These are phyloP conservation scores for Hansenula anomala DNA, from an alignment of 1,139 yeast genomes.

Conservation along the genomic window DNA sequence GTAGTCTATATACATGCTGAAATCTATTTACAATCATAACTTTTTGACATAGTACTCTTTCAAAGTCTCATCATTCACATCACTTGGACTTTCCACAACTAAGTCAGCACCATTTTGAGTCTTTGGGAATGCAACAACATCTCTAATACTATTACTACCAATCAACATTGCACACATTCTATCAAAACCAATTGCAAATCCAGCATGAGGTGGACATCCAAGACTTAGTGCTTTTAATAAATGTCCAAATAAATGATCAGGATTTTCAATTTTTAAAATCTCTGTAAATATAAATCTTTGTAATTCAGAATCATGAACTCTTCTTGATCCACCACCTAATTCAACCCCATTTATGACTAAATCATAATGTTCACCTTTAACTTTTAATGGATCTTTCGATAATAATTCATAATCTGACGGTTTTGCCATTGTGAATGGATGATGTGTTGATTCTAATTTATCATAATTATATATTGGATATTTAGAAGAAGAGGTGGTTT, in stretches of 20 bases:
- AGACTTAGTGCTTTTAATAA: conserved; percentile 71
- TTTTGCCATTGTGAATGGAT: conserved; percentile 93
- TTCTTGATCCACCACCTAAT: conserved; percentile 95
- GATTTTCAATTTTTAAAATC: conserved; percentile 49
- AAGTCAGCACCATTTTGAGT: conserved; percentile 85
- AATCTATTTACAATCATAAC: conserved; percentile 4
- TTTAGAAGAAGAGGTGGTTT: conserved; percentile 21
- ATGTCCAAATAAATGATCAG: conserved; percentile 77
- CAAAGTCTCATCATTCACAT: conserved; percentile 46
- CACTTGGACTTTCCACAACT: conserved; percentile 81
- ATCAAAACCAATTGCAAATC: conserved; percentile 92
- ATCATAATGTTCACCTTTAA: conserved; percentile 93
- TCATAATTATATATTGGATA: conserved; percentile 60
- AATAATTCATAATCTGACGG: conserved; percentile 59
- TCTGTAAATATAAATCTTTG: conserved; percentile 66
- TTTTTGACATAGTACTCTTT: conserved; percentile 34
- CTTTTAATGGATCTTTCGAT: conserved; percentile 51
- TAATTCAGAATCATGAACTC: conserved; percentile 80
- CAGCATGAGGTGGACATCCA: conserved; percentile 99
- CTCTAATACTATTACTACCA: conserved; percentile 73
- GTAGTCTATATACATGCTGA: neutral
- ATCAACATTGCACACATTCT: conserved; percentile 86
- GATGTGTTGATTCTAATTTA: conserved; percentile 73
- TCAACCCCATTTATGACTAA: conserved; percentile 92
- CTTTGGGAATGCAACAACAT: conserved; percentile 95